Base-by-base conservation (phyloP, 169 alveolate species). In the Plasmodium knowlesi region DNA sequence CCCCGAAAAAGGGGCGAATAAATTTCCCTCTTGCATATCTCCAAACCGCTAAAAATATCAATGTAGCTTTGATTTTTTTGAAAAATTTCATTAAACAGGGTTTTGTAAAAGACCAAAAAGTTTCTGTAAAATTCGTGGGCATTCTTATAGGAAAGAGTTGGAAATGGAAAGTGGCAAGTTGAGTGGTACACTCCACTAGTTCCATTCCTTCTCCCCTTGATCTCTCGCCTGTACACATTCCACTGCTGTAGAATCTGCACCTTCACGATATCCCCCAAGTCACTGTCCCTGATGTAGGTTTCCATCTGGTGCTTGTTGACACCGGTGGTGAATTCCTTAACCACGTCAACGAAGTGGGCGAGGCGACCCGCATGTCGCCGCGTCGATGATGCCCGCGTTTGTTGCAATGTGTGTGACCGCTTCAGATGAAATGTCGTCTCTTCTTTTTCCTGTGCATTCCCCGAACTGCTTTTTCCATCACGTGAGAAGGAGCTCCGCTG, bases 31-130 rank as follows among this genome's bases (percentile, higher is more conserved):
- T 86, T 86, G 81, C 70, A 86, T 14, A 53, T 41, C 46, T 86
- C 93, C n/a, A 86, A 37, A n/a, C 22, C 61, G 9, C 39, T 54
- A 25, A 86, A 86, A 9, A 86, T 12, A 34, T 86, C 93, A 67
- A 86, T 86, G 81, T 86, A 86, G 70, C 93, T 86, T 54, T 74
- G 78, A 22, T 86, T 32, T 37, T 76, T 46, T 30, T 86, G 81
- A 54, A 86, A 86, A 30, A 86, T 76, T 1, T 37, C 57, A 50
- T 34, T 74, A 76, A 50, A 86, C 16, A 86, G 9, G n/a, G 43
- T 22, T 73, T 86, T 76, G 80, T 86, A 86, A 54, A 86, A 86
- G n/a, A 2, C 2, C 43, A 86, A 74, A 50, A 86, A 86, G 0
- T 25, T 50, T 57, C 67, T 86, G 70, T 86, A 86, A 86, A 86